A percentile compares a stretch with the other conserved stretches of the same genome.
phyloP scores from a whole-genome alignment of 352 stramenopile species.

The Globisporangium nodosum region DNA sequence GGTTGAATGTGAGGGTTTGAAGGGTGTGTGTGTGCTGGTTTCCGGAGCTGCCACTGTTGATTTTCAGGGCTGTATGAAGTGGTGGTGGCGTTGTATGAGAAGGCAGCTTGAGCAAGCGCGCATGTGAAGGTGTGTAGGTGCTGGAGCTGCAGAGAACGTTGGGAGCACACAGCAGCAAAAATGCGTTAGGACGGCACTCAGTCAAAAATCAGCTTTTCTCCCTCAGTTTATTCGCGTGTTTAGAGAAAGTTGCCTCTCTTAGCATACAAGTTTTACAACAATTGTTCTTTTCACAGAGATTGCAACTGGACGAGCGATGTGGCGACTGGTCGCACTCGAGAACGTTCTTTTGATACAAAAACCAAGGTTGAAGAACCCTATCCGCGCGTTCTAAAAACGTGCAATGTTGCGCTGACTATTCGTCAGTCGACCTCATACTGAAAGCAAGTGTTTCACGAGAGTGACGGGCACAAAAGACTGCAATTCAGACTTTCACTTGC shows the following conservation, averaged over 20 bases:
- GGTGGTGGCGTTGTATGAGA: no score
- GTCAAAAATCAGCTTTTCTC: neutral
- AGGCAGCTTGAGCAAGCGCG: no score
- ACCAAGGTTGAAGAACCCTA: neutral
- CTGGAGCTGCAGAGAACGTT: no score
- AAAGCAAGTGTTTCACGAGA: neutral
- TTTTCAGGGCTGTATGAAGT: no score
- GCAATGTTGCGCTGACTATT: neutral
- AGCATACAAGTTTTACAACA: neutral
- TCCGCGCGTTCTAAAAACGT: neutral
- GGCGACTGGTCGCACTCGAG: neutral
- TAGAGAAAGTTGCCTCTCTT: no score
- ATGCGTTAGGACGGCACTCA: neutral
- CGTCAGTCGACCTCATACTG: neutral
- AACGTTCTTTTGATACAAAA: constrained; percentile 1
- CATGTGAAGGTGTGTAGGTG: no score
- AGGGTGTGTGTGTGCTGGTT: no score
- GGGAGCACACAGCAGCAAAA: neutral
- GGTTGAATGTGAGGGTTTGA: no score
- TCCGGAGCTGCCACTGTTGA: no score
- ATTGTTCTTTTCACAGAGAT: neutral
- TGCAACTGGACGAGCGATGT: neutral
- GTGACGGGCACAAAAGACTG: neutral
- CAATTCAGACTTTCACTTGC: neutral
- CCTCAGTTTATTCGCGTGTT: neutral